Conservation (phyloP, 768 basidiomycete genomes). For the Agrocybe chaxingu region DNA sequence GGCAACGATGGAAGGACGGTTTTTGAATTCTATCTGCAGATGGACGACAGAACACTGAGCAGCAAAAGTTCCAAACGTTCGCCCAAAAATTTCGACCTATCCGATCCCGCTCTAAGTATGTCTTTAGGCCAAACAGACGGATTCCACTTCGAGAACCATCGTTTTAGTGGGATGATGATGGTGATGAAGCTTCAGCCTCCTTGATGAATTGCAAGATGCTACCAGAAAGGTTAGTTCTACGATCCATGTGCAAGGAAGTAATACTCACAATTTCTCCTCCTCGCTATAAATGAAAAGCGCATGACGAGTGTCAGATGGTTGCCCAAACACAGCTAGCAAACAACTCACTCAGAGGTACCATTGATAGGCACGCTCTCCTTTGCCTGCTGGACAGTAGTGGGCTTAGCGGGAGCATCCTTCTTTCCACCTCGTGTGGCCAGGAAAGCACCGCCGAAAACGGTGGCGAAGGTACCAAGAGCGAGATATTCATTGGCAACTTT, state of each 20-base stretch:
- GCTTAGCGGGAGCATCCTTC: conserved; percentile 35
- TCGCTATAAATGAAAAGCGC: conserved; percentile 46
- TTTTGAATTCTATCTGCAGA: no score
- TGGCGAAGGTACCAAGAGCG: conserved; percentile 61
- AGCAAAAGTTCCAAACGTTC: no score
- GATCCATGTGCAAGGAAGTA: conserved; percentile 17
- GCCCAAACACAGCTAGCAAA: not conserved
- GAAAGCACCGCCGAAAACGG: conserved; percentile 50
- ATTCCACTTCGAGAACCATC: no score
- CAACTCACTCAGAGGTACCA: conserved; percentile 65
- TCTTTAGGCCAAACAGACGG: no score
- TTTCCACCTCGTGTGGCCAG: conserved; percentile 56
- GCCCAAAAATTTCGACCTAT: no score
- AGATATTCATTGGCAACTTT: conserved; percentile 81
- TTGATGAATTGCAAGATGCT: conserved; percentile 80
- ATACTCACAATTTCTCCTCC: conserved; percentile 78
- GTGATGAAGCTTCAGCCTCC: conserved; percentile 47
- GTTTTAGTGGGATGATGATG: no score
- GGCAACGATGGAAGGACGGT: no score
- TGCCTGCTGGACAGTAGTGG: conserved; percentile 51
- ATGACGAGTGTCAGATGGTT: conserved; percentile 10
- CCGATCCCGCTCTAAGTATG: no score
- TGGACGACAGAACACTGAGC: no score
- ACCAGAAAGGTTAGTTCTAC: not conserved
- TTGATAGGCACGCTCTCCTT: conserved; percentile 63